phyloP scores from a whole-genome alignment of 768 basidiomycete genomes.

The Suillus decipiens region DNA sequence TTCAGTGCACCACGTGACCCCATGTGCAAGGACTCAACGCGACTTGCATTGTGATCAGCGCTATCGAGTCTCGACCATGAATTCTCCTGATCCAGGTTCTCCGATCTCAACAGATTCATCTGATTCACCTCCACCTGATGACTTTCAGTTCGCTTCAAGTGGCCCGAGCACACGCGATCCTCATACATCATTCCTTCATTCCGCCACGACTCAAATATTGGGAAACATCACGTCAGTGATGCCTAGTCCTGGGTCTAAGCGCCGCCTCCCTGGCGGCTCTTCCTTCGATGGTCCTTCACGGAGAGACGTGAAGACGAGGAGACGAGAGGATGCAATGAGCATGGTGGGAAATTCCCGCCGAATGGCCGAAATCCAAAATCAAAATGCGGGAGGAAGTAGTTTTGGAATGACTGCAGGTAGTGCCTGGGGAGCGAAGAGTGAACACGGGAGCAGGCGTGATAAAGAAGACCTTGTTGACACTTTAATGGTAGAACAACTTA shows the following conservation, averaged over 20 bases:
- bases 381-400: constrained; percentile 13
- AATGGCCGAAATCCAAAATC: constrained; percentile 25
- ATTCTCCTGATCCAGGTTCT: constrained; percentile 39
- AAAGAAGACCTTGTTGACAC: constrained; percentile 58
- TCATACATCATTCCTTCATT: constrained; percentile 22
- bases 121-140: constrained; percentile 38
- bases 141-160: constrained; percentile 28
- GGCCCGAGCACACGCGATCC: constrained; percentile 24
- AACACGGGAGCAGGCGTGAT: constrained; percentile 47
- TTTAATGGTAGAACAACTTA: constrained; percentile 50
- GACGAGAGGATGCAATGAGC: constrained; percentile 43
- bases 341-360: constrained; percentile 24
- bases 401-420: constrained; percentile 19
- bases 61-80: constrained; percentile 23
- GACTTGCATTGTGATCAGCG: neutral
- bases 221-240: constrained; percentile 23
- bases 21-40: neutral
- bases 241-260: constrained; percentile 40
- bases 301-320: constrained; percentile 53
- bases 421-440: constrained; percentile 32
- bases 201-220: constrained; percentile 23
- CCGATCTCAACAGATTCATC: constrained; percentile 40
- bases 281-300: constrained; percentile 42
- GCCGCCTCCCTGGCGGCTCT: constrained; percentile 51
- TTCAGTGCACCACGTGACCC: constrained; percentile 1